Percentiles rank a stretch among this genome's conserved stretches.
Evolutionary conservation across 2,329 filamentous ascomycete genomes (phyloP).

Genomic region (Verticillium dahliae): DNA sequence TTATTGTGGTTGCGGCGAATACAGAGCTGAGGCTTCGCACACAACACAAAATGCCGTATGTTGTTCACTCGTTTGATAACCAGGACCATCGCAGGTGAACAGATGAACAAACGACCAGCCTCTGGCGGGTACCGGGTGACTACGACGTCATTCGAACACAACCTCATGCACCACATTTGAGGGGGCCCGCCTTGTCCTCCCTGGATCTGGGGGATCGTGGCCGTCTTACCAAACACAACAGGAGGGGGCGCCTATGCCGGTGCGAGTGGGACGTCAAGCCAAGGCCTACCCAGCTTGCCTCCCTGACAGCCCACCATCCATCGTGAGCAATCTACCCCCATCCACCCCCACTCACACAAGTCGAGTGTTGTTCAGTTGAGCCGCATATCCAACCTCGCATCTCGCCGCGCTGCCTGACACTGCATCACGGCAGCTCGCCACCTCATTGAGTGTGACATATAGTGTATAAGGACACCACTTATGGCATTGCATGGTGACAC

Average conservation of each 20-base stretch:
- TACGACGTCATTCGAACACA: constrained; percentile 16
- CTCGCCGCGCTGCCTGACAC: background rate
- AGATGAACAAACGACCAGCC: background rate
- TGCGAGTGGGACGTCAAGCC: constrained; percentile 9
- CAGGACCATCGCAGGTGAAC: background rate
- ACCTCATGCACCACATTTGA: constrained; percentile 10
- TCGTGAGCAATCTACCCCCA: constrained; percentile 6
- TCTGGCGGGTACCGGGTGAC: constrained; percentile 17
- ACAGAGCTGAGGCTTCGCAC: too few species aligned
- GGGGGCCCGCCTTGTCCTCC: constrained; percentile 10
- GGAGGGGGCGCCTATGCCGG: constrained; percentile 4
- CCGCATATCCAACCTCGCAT: constrained; percentile 6
- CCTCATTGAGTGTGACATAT: background rate
- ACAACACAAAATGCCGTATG: too few species aligned
- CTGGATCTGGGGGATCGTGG: constrained; percentile 10
- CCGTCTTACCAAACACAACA: background rate
- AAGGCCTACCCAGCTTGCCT: background rate
- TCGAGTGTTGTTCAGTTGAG: constrained; percentile 5
- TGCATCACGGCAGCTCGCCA: background rate
- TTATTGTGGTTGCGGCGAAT: too few species aligned
- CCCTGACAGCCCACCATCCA: background rate
- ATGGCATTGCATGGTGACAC: too few species aligned
- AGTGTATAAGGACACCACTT: too few species aligned
- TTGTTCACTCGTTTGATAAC: background rate
- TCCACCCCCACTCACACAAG: background rate